Conservation (phyloP, 164 flowering plant species). For the Stephania japonica region DNA sequence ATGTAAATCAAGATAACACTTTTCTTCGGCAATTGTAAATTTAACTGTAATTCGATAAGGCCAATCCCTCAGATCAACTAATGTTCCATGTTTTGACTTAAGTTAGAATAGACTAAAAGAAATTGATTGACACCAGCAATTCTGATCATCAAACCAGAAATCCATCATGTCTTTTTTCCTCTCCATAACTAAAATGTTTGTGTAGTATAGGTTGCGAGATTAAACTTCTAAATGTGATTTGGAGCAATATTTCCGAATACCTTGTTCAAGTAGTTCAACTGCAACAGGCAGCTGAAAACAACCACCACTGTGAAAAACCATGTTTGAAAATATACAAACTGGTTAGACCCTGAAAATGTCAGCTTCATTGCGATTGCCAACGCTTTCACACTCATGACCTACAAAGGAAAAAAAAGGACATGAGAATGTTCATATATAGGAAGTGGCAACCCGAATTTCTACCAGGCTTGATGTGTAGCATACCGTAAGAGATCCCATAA, state of each 20-base stretch:
- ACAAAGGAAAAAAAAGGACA: slow-evolving; percentile 4
- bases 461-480: slow-evolving; percentile 17
- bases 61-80: no score
- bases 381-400: slow-evolving; percentile 91
- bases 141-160: no score
- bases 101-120: not conserved
- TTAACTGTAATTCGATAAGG: not conserved
- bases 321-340: slow-evolving; percentile 56
- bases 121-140: no score
- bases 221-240: not conserved
- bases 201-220: no score
- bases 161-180: no score
- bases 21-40: not conserved
- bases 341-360: slow-evolving; percentile 59
- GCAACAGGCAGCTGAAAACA: slow-evolving; percentile 40
- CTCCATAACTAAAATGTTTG: no score
- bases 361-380: slow-evolving; percentile 76
- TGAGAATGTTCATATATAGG: not conserved
- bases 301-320: slow-evolving; percentile 69
- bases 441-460: not conserved
- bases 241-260: slow-evolving; percentile 23
- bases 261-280: slow-evolving; percentile 80
- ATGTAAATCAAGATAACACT: not conserved
- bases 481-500: slow-evolving; percentile 96
- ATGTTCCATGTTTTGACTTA: not conserved